Evolutionary conservation across 2,329 filamentous ascomycete species (phyloP).

Genomic region (Diaporthe sp.): DNA sequence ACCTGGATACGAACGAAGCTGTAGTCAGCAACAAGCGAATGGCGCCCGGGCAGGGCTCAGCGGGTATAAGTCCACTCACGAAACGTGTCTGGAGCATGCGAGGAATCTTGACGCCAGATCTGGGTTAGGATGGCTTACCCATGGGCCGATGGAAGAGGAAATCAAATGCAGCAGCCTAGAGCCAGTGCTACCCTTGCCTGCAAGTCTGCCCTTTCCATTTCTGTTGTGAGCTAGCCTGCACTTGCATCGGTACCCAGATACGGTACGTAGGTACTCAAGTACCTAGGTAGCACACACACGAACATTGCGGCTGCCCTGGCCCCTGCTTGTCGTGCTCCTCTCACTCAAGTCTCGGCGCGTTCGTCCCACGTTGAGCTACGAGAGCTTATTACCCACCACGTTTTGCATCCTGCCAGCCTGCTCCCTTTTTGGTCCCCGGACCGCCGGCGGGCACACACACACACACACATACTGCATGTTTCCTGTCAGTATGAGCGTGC

Average conservation of each 20-base stretch:
- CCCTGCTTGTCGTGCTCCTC: neutral
- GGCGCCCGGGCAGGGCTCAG: neutral
- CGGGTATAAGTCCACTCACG: conserved; percentile 20
- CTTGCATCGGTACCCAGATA: neutral
- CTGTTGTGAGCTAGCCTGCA: neutral
- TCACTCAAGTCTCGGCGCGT: conserved; percentile 18
- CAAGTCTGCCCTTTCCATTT: neutral
- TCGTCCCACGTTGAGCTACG: conserved; percentile 24
- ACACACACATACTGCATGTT: neutral
- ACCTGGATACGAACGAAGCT: neutral
- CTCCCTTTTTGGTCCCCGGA: neutral
- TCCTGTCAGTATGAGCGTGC: neutral
- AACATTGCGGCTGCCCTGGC: conserved; percentile 17
- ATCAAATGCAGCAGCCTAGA: conserved; percentile 6
- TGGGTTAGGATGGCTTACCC: conserved; percentile 15
- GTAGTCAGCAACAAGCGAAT: conserved; percentile 27
- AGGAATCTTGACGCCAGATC: conserved; percentile 28
- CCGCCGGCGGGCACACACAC: neutral
- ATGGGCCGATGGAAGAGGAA: conserved; percentile 1
- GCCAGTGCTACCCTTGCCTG: neutral
- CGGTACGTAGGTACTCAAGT: neutral
- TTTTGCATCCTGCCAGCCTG: conserved; percentile 7
- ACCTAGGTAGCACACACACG: neutral
- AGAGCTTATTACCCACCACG: conserved; percentile 33
- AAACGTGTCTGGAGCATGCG: conserved; percentile 29